Percentiles rank a stretch among this genome's conserved stretches.
phyloP scores from a whole-genome alignment of 2,329 filamentous ascomycete species.

The Trichoderma sp. region DNA sequence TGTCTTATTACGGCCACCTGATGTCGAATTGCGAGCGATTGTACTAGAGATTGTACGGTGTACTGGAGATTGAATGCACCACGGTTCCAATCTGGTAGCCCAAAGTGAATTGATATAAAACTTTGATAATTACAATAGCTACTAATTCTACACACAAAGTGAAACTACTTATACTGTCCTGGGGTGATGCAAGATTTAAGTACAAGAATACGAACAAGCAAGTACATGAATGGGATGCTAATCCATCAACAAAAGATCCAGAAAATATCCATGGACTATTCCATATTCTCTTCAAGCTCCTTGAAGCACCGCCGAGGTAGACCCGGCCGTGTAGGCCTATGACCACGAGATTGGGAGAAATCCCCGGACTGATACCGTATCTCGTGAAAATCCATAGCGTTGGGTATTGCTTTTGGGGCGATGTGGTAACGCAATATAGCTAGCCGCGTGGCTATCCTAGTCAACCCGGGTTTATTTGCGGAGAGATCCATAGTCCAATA shows the following conservation, averaged over 20 bases:
- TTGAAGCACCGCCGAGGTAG: conserved; percentile 1
- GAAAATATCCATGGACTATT: not conserved
- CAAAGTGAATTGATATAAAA: not conserved
- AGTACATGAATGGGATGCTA: not conserved
- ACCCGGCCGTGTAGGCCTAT: not conserved
- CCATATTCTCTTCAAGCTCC: not conserved
- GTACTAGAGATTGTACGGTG: not conserved
- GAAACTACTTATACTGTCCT: not conserved
- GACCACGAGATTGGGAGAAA: not conserved
- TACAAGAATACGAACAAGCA: not conserved
- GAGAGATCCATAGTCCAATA: not conserved
- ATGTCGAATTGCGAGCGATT: not conserved
- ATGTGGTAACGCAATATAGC: not conserved
- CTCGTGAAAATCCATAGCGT: not conserved
- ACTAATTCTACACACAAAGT: not conserved
- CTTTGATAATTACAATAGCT: not conserved
- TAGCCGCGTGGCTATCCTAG: not conserved
- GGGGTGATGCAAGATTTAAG: not conserved
- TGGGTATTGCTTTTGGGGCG: not conserved
- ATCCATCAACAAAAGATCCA: not conserved
- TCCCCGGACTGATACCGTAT: not conserved
- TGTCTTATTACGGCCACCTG: not conserved
- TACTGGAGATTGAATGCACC: not conserved
- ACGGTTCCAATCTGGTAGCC: not conserved
- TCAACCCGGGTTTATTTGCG: not conserved